Base-by-base conservation (phyloP, 2,329 filamentous ascomycete species). In the Ophiostoma pallidulum region DNA sequence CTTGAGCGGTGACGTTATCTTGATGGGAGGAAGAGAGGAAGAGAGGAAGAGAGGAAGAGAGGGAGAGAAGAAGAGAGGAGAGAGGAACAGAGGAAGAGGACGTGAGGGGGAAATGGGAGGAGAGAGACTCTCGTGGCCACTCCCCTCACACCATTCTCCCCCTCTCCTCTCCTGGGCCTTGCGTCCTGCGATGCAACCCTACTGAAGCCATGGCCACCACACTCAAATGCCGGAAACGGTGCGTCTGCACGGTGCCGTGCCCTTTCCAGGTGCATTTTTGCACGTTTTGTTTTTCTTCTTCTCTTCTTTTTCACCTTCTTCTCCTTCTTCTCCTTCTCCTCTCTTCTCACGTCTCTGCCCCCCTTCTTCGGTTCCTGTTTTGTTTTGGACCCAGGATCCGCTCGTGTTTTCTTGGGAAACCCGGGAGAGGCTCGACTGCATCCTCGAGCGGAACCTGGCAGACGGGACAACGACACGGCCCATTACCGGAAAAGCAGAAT, bases 171-270 rank as follows among this genome's bases (percentile, higher is more conserved):
- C 16, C 10, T 26, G 18, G 29, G 29, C 16, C 16, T 14, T 18
- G 43, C 31, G 35, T 26, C 24, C 29, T 18, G 43, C 41, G 26
- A 40, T 47, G 45, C 29, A 47, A 47, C 37, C 45, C 18, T 41
- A 5, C 31, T 35, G 37, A 20, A 47, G 29, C 45, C 41, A 20
- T 14, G 16, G 28, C 26, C 29, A n/a, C n/a, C n/a, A 33, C 32
- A 45, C 19, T 16, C 45, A 38, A 39, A 35, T 38, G 36, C 28
- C 31, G 18, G 16, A 20, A 33, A 20, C 24, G 24, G 19, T 44
- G 24, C 20, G 38, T 20, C 26, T 31, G 43, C 32, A 13, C 26
- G 19, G 8, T 32, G 13, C 8, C 31, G 12, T 26, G 18, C 8
- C 18, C 28, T 47, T 22, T 12, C 8, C 24, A 39, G 26, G 26